A percentile compares a stretch with the other conserved stretches of the same genome.
phyloP scores from a whole-genome alignment of 2,329 filamentous ascomycete genomes.

The Colletotrichum sp. region DNA sequence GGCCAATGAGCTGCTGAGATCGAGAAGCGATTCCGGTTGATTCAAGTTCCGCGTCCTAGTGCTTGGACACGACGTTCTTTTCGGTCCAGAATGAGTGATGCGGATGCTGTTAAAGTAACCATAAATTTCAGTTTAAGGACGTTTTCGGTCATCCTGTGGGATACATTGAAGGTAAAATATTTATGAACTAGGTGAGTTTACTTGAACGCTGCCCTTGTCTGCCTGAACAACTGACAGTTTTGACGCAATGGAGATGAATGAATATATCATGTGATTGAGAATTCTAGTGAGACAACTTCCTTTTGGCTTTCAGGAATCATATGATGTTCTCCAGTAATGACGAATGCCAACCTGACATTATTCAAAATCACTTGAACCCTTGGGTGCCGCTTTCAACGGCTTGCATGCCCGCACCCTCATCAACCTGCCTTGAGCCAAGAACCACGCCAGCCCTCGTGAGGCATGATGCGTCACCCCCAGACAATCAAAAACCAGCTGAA shows the following conservation, averaged over 20 bases:
- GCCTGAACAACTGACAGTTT: background rate
- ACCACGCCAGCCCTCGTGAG: background rate
- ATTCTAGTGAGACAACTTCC: fast-evolving
- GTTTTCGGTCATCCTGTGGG: too few relatives aligned
- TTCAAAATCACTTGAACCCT: fast-evolving
- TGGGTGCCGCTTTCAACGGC: background rate
- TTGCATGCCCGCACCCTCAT: fast-evolving
- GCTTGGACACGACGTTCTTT: background rate
- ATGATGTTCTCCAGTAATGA: fast-evolving
- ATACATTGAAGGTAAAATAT: fast-evolving
- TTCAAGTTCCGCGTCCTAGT: background rate
- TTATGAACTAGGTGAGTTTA: fast-evolving
- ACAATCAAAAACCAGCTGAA: background rate
- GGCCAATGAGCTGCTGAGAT: background rate
- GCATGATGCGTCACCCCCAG: background rate
- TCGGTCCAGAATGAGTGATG: background rate
- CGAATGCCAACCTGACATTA: background rate
- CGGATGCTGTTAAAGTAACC: background rate
- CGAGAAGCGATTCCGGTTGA: background rate
- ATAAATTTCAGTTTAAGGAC: background rate
- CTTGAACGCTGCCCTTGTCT: too few relatives aligned
- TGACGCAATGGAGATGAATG: fast-evolving
- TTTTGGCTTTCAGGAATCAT: fast-evolving
- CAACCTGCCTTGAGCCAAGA: background rate
- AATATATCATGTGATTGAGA: fast-evolving